These are phyloP conservation scores for Phytophthora palmivora DNA, from an alignment of 352 stramenopile genomes.

Conservation along the genomic window DNA sequence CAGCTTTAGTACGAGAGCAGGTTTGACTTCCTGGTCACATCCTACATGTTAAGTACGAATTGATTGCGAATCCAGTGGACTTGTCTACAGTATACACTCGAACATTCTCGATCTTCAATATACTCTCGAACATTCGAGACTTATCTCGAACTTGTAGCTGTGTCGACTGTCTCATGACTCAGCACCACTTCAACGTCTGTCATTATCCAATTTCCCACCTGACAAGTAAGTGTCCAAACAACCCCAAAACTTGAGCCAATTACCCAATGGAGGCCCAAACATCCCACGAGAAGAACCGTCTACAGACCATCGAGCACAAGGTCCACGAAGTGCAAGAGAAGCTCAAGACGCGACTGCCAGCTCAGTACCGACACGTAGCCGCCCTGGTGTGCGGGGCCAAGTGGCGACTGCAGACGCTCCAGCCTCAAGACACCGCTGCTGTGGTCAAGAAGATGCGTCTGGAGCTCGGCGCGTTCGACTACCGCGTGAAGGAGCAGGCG, in stretches of 20 bases:
- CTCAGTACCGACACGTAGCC: slow-evolving; percentile 40
- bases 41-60: no score
- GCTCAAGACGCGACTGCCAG: slow-evolving; percentile 41
- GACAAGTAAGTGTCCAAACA: neutral
- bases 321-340: slow-evolving; percentile 52
- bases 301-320: slow-evolving; percentile 54
- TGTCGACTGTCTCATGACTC: slow-evolving; percentile 13
- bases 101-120: no score
- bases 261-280: slow-evolving; percentile 37
- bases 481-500: slow-evolving; percentile 61
- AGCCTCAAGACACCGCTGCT: slow-evolving; percentile 3
- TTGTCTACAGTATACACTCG: slow-evolving; percentile 24
- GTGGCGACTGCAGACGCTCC: slow-evolving; percentile 51
- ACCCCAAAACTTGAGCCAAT: neutral
- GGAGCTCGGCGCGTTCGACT: slow-evolving; percentile 68
- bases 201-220: slow-evolving; percentile 39
- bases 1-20: no score
- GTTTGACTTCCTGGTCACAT: no score
- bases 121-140: slow-evolving; percentile 35
- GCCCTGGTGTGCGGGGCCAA: slow-evolving; percentile 48
- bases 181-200: slow-evolving; percentile 30
- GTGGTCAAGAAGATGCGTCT: slow-evolving; percentile 52
- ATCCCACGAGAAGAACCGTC: slow-evolving; percentile 44
- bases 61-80: slow-evolving; percentile 8
- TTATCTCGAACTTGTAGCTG: slow-evolving; percentile 26